Conservation (phyloP, 805 yeast genomes). For the Hanseniaspora guilliermondii region DNA sequence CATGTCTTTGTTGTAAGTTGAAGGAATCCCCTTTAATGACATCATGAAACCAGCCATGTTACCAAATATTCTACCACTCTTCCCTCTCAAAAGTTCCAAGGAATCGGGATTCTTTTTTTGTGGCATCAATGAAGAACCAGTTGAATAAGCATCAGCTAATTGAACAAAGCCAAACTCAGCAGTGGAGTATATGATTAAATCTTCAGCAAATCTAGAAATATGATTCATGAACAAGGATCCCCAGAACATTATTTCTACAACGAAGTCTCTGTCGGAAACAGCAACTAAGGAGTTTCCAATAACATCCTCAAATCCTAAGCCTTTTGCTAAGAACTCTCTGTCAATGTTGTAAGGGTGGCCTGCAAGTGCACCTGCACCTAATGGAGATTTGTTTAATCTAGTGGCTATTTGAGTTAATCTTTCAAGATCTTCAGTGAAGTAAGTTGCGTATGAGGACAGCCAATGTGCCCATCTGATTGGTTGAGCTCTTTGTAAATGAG, state of each 20-base stretch:
- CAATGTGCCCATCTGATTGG: constrained; percentile 99
- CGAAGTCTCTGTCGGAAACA: constrained; percentile 94
- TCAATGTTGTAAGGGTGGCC: constrained; percentile 99
- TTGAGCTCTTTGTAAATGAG: constrained; percentile 96
- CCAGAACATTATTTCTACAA: constrained; percentile 93
- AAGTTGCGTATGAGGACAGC: constrained; percentile 89
- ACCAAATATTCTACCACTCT: constrained; percentile 95
- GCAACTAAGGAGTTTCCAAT: constrained; percentile 96
- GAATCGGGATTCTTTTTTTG: constrained; percentile 98
- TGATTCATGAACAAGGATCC: constrained; percentile 89
- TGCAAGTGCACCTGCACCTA: constrained; percentile 96
- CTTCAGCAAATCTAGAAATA: constrained; percentile 87
- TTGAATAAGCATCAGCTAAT: constrained; percentile 93
- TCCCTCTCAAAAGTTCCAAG: constrained; percentile 87
- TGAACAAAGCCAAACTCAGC: constrained; percentile 94
- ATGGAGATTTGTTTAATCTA: constrained; percentile 78
- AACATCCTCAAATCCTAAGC: constrained; percentile 67
- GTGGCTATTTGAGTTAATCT: constrained; percentile 68
- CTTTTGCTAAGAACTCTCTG: constrained; percentile 73
- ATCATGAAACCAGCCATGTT: constrained; percentile 88
- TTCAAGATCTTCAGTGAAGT: constrained; percentile 79
- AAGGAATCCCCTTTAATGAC: constrained; percentile 94
- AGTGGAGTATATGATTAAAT: constrained; percentile 86
- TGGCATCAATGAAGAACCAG: constrained; percentile 98
- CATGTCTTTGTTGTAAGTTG: constrained; percentile 94